Conservation (phyloP, 805 yeast species). For the Metschnikowia rubicola region DNA sequence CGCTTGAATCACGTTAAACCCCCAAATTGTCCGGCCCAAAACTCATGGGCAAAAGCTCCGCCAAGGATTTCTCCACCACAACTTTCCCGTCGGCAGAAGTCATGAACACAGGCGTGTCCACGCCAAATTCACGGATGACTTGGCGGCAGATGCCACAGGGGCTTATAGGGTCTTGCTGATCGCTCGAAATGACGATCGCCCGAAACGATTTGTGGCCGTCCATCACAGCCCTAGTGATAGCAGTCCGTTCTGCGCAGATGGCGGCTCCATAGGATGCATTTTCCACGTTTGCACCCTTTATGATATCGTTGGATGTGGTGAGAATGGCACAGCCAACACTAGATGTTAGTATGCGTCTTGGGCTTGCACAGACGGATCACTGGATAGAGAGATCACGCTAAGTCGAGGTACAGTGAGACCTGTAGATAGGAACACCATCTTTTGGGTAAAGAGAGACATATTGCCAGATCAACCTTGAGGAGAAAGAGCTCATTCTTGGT, state of each 20-base stretch:
- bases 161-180: conserved; percentile 53
- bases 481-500: no score
- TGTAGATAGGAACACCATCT: no score
- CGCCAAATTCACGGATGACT: conserved; percentile 75
- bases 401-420: no score
- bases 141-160: conserved; percentile 98
- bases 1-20: background rate
- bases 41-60: conserved; percentile 72
- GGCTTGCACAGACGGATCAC: no score
- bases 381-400: no score
- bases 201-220: conserved; percentile 42
- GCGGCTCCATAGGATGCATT: conserved; percentile 79
- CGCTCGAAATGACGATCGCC: conserved; percentile 69
- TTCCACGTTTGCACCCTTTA: conserved; percentile 85
- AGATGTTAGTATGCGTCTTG: no score
- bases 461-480: no score
- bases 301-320: conserved; percentile 44
- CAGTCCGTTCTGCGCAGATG: conserved; percentile 41
- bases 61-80: conserved; percentile 45
- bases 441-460: no score
- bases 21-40: conserved; percentile 73
- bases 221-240: conserved; percentile 32
- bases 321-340: conserved; percentile 76
- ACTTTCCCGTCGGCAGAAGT: conserved; percentile 50
- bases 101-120: conserved; percentile 63